Base-by-base conservation (phyloP, 2,329 filamentous ascomycete genomes). In the Amesomyces nigricolor region DNA sequence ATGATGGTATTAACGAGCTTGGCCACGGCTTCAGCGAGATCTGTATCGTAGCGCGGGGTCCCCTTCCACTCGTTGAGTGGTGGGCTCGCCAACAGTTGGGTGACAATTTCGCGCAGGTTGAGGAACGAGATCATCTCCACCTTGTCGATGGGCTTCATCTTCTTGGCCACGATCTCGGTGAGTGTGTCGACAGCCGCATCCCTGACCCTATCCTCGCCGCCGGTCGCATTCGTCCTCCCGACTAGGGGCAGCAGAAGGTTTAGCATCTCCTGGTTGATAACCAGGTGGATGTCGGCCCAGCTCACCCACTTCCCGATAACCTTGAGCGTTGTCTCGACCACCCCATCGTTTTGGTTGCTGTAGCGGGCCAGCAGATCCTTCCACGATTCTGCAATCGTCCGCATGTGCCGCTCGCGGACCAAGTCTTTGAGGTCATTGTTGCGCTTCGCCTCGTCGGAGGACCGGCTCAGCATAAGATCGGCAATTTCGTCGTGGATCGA, bases 401-500 rank as follows among this genome's bases (percentile, higher is more conserved):
- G 83, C 69, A 95, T 90, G 70, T 99, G 92, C 62, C 91, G 83
- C 61, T 84, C 84, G 58, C 94, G 84, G 53, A 99, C 83, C 63
- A 94, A 74, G 70, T 99, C 95, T 72, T 99, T 99, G 62, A 99
- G 78, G 61, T 91, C 85, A 22, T 86, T 90, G 68, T 95, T 95
- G 59, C 88, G 86, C 71, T 90, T 92, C 63, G 87, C 83, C 67
- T 97, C 91, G 54, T 81, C 82, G 44, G 81, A 82, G 50, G 90
- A 85, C 39, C 92, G 83, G 47, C 87, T 84, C 51, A 97, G 80
- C 61, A 97, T 79, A 64, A 94, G 85, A 73, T 99, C 94, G 61
- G 92, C 94, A 66, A 99, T 96, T 71, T 99, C 94, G 65, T 99
- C 94, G 67, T 99, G 94, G 46, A 99, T 86, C 35, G 91, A 94